These are phyloP conservation scores for Umbelopsis vinacea DNA, from an alignment of 192 early-diverging fungal genomes.

Conservation along the genomic window DNA sequence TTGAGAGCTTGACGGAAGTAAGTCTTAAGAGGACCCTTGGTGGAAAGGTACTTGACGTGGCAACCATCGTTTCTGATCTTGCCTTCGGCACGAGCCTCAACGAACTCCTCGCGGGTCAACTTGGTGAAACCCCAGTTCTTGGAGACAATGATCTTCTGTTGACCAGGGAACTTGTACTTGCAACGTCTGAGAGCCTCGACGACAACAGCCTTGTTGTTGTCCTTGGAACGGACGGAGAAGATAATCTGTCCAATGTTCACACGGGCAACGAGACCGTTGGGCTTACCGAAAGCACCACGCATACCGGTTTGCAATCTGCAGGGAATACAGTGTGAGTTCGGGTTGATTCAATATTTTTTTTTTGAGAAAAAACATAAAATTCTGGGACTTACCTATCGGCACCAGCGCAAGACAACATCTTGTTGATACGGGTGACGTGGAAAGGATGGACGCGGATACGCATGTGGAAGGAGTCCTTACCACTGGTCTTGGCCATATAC, in stretches of 20 bases:
- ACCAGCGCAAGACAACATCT: constrained; percentile 99
- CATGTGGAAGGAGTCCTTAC: constrained; percentile 99
- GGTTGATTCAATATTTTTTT: neutral
- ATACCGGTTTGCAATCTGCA: constrained; percentile 94
- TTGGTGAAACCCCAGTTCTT: constrained; percentile 99
- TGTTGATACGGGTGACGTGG: constrained; percentile 99
- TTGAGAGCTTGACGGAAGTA: constrained; percentile 33
- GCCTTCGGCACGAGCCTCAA: constrained; percentile 72
- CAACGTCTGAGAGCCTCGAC: constrained; percentile 88
- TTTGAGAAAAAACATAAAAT: neutral
- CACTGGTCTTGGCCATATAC: constrained; percentile 95
- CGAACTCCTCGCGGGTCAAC: constrained; percentile 90
- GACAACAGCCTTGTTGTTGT: constrained; percentile 89
- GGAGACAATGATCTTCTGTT: constrained; percentile 98
- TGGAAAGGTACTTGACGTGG: constrained; percentile 92
- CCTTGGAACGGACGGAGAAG: constrained; percentile 95
- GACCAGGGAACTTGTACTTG: constrained; percentile 99
- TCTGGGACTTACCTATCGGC: constrained; percentile 76
- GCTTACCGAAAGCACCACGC: constrained; percentile 99
- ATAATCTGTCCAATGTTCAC: constrained; percentile 98
- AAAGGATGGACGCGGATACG: constrained; percentile 97
- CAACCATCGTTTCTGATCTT: constrained; percentile 90
- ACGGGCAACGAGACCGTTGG: constrained; percentile 92
- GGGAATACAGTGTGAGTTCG: neutral
- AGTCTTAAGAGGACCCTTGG: constrained; percentile 76